Base-by-base conservation (phyloP, 139 green algal genomes). In the Auxenochlorella protothecoides region DNA sequence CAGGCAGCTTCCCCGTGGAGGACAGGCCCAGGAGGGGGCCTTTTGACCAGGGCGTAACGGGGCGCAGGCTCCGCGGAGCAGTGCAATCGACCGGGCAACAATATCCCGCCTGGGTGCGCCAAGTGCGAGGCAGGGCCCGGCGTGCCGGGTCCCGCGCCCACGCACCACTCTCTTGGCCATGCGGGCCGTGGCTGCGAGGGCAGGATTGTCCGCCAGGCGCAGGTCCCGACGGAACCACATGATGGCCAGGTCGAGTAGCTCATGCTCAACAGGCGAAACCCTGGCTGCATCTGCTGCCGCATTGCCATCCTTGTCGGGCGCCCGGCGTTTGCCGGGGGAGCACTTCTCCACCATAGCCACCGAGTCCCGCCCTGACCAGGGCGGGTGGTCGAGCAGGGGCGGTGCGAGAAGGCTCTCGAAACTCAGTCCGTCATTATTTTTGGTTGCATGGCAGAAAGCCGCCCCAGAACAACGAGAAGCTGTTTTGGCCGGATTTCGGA, bases 211-310 rank as follows among this genome's bases (percentile, higher is more conserved):
- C 8, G 90, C 84, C 2, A 91, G 65, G 0, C 90, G 79, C 62
- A 95, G 68, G 76, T 96, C 90, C 3, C 90, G 74, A 6, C 89
- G 68, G 15, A 92, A 87, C 90, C 90, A 96, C 0, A 94, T 71
- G 3, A 94, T 57, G 12, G 76, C 76, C 4, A 75, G 80, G 44
- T 68, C 55, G 27, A 44, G 27, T 2, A 44, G 27, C 27, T 44
- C 27, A 44, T 44, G 0, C 27, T 44, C 27, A 44, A 44, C 27
- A 44, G 27, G 27, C 1, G 27, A 44, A 1, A 44, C 27, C 27
- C 27, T 44, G 27, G 27, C 27, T 44, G 27, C 27, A 44, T 44
- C 27, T 44, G 27, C 27, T 44, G 27, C 27, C 27, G 27, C 27
- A 44, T 44, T 44, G 27, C 27, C 27, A 44, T 44, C 27, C 27